Evolutionary conservation across 1,284 basidiomycete species (phyloP), one percentile per base, ranked within the genome.

Genomic region (Gymnopus androsaceus): DNA sequence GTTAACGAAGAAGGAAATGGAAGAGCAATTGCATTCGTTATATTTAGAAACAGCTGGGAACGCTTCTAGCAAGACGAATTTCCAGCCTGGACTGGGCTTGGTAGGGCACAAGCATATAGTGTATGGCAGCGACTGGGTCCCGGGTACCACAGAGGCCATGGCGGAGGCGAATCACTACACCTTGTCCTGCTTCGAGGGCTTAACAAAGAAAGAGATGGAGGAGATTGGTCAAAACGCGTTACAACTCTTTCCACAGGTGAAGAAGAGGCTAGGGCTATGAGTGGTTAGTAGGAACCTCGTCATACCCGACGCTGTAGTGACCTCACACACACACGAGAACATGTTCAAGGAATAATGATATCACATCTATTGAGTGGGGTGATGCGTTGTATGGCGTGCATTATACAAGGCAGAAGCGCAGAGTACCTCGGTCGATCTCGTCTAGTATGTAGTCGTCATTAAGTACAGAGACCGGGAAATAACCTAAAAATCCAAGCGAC

Each of bases 281-380:
- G 23, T 25, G n/a, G 42, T 25, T 8, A 15, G 25, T n/a, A 47
- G 23, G 21, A 47, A 34, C 21, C 40, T 41, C 19, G 6, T 37
- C 19, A 15, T 25, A n/a, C 9, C 21, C n/a, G n/a, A 40, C 37
- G 17, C 7, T 40, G 37, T 14, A 33, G 31, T 46, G 41, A 42
- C 41, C 25, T 27, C 41, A 46, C 44, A 34, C n/a, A n/a, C n/a
- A n/a, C n/a, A n/a, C n/a, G n/a, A n/a, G n/a, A n/a, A 41, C 19
- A 44, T 21, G 14, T 27, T 25, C 7, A 42, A 19, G 21, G 28
- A 33, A 52, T 52, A 44, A 42, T 44, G 40, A 45, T 53, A 53
- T 28, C 51, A 34, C 31, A 15, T 45, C 51, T 53, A 53, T 53
- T 53, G 42, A 53, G 51, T 44, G 37, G 51, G 51, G 51, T 33